Percentiles rank a stretch among this genome's conserved stretches.
Evolutionary conservation across 225 moss, liverwort and hornwort species (phyloP).

Genomic region (Climacium dendroides): DNA sequence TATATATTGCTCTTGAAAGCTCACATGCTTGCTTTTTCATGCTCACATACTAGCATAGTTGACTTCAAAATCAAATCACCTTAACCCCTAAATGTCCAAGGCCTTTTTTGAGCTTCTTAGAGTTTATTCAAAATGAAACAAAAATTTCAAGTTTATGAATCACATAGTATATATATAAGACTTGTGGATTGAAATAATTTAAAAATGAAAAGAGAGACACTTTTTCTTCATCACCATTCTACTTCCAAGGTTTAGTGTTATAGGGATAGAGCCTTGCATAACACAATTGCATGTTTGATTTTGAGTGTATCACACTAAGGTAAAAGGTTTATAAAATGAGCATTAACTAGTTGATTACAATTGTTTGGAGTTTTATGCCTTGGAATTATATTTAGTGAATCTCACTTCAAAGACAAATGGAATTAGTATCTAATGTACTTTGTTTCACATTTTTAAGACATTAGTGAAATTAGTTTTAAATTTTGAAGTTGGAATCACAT

Average conservation of each 20-base stretch:
- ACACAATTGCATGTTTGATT: neutral
- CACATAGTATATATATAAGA: too few species aligned
- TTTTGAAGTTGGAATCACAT: neutral
- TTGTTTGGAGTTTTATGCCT: rapidly evolving
- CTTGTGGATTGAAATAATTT: too few species aligned
- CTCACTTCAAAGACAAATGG: neutral
- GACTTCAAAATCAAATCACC: too few species aligned
- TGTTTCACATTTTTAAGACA: neutral
- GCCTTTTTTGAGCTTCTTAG: too few species aligned
- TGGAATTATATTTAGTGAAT: neutral
- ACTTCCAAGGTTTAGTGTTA: rapidly evolving
- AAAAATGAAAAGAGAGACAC: neutral
- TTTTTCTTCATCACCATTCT: neutral
- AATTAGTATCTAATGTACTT: neutral
- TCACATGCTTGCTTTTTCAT: too few species aligned
- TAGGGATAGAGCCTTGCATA: neutral
- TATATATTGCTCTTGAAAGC: too few species aligned
- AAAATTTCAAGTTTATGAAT: too few species aligned
- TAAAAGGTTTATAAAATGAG: neutral
- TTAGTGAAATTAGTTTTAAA: neutral
- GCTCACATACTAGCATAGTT: too few species aligned
- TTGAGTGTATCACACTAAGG: neutral
- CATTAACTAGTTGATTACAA: neutral
- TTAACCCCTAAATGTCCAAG: too few species aligned
- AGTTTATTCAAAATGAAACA: too few species aligned